Evolutionary conservation across 495 filamentous ascomycete genomes (phyloP), one percentile per base, ranked within the genome.

Genomic region (Talaromyces nanjingensis): DNA sequence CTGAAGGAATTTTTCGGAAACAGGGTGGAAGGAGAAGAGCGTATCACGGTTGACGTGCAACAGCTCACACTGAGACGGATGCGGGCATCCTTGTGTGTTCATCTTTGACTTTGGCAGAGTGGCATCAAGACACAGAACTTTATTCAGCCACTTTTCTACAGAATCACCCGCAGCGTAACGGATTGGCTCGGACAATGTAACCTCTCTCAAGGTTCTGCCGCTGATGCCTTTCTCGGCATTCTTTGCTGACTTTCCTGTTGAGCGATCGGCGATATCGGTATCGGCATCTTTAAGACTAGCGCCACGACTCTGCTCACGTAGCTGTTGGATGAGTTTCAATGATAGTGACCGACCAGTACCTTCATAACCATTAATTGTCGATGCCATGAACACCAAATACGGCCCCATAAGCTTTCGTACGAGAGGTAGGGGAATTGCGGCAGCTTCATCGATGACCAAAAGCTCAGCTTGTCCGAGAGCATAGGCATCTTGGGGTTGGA

Each of bases 331-430:
- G 64, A 99, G 81, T 76, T 99, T 99, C 49, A 99, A 76, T 3
- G 96, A 98, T 2, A 99, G 81, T 1, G 93, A 97, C 45, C 96
- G 84, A 33, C 96, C 96, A 3, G 96, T 99, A 66, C 96, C 96
- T 77, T 99, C 96, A 71, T 99, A 99, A 60, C 96, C 96, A 70
- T 97, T 98, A 76, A 99, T 97, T 14, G 96, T 99, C 1, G 94
- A 98, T 4, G 96, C 92, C 96, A 99, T 99, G 78, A 99, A 99
- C 3, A 98, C 92, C 24, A 98, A 80, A 74, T 98, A 99, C n/a
- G 93, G 94, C 0, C 96, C 94, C 85, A 99, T 91, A 33, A 99
- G 82, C 72, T 97, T 97, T 65, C 88, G 84, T 12, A 98, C 94
- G 52, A 97, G 75, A 7, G 94, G 94, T 9, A 99, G 76, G 4